Conservation (phyloP, 2,329 filamentous ascomycete genomes). For the Fusarium sp. region DNA sequence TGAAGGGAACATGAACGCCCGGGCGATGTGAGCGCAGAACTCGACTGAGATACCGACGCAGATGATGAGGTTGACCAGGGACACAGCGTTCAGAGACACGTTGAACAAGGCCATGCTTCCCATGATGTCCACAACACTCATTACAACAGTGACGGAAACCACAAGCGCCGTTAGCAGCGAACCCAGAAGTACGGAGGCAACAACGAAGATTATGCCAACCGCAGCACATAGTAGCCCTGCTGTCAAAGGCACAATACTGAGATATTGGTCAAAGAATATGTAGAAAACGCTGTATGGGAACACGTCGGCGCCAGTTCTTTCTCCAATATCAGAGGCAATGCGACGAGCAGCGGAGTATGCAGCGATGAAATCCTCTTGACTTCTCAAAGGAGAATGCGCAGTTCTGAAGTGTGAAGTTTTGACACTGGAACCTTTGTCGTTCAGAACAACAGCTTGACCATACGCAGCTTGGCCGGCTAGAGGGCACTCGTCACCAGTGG, state of each 20-base stretch:
- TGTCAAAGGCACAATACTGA: constrained; percentile 85
- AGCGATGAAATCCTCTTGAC: constrained; percentile 92
- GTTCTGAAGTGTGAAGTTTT: constrained; percentile 93
- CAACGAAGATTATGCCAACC: constrained; percentile 85
- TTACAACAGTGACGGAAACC: constrained; percentile 88
- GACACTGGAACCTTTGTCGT: constrained; percentile 76
- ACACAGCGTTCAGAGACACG: constrained; percentile 95
- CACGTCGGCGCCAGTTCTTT: constrained; percentile 81
- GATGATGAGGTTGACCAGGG: constrained; percentile 95
- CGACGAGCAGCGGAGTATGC: constrained; percentile 91
- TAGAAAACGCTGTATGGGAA: constrained; percentile 99
- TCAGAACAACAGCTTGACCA: constrained; percentile 84
- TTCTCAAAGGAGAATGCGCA: constrained; percentile 87
- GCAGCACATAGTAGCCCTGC: constrained; percentile 85
- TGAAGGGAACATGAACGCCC: constrained; percentile 95
- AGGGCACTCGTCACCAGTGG: constrained; percentile 87
- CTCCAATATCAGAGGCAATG: constrained; percentile 82
- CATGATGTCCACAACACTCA: constrained; percentile 95
- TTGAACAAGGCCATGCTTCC: constrained; percentile 92
- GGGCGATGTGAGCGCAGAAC: constrained; percentile 96
- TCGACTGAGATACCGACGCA: constrained; percentile 97
- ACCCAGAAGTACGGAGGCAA: constrained; percentile 86
- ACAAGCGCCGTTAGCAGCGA: constrained; percentile 85
- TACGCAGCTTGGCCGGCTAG: constrained; percentile 92
- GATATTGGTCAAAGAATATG: constrained; percentile 99